Base-by-base conservation (phyloP, 2,329 filamentous ascomycete species). In the Diaporthe sp. region DNA sequence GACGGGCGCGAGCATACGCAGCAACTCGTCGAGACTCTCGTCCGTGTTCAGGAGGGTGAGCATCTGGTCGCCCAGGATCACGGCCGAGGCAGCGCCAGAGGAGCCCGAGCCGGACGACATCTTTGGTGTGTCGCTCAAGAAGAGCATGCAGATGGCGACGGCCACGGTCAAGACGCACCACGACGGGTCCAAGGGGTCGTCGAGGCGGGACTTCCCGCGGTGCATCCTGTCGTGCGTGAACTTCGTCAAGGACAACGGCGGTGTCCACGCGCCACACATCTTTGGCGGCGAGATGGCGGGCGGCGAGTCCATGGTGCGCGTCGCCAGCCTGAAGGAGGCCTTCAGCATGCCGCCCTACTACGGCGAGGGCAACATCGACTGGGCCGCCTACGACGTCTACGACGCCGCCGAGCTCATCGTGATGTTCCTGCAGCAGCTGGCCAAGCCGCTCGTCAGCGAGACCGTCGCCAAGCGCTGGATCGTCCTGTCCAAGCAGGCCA, bases 391-490 rank as follows among this genome's bases (percentile, higher is more conserved):
- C 74, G 81, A 79, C 22, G 81, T 83, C 1, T 83, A 86, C 77
- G 85, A 86, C 61, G 85, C 83, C 2, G 85, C 85, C 15, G 84
- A 82, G 44, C 77, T 86, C 12, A 80, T 86, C 19, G 77, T 86
- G 32, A 73, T 82, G 8, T 86, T 79, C 76, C 81, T 86, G 7
- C 80, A 82, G 17, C 81, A 83, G 75, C 82, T 86, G 32, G 82
- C 84, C 8, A 78, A 79, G 47, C 84, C 85, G 1, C 78, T 86
- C 4, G 79, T 86, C 27, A 72, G 83, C 15, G 84, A 85, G 73
- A 72, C 80, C 0, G 79, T 84, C 4, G 83, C 80, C 12, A 83
- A 82, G 77, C 81, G 82, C 27, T 86, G 85, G 85, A 80, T 85
- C 44, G 76, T 81, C 47, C 78, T 86, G 51, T 85, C 84, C 42